Conservation (phyloP, 306 rosid species). For the Ceratonia siliqua region DNA sequence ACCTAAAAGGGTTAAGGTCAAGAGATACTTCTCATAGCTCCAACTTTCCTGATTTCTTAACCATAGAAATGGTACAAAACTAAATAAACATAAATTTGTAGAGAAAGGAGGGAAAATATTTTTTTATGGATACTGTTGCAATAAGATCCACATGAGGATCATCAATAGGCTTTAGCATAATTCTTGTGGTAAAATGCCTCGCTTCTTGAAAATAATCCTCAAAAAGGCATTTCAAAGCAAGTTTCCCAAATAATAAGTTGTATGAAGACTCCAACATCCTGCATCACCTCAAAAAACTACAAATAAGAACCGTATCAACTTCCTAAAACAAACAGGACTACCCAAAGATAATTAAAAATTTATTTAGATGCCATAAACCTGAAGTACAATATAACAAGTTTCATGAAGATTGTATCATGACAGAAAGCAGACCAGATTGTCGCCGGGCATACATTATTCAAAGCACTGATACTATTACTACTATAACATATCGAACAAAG, state of each 20-base stretch:
- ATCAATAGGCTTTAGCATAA: constrained; percentile 94
- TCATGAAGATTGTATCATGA: neutral
- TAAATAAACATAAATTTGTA: neutral
- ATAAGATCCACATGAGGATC: constrained; percentile 95
- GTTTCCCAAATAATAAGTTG: constrained; percentile 79
- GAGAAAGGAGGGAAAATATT: neutral
- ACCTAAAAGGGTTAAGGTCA: constrained; percentile 59
- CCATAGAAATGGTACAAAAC: neutral
- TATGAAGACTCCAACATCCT: constrained; percentile 94
- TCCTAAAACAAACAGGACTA: neutral
- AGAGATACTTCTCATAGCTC: constrained; percentile 19
- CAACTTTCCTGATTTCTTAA: neutral
- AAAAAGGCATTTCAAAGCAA: constrained; percentile 80
- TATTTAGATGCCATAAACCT: neutral
- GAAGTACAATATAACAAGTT: neutral
- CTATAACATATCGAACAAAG: neutral
- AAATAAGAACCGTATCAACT: neutral
- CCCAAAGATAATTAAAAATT: neutral
- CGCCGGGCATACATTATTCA: neutral
- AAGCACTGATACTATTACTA: neutral
- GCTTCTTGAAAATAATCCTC: constrained; percentile 80
- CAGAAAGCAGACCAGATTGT: neutral
- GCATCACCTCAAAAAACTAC: constrained; percentile 32
- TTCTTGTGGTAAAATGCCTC: constrained; percentile 63
- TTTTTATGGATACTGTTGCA: constrained; percentile 69